Evolutionary conservation across 257 asterid species (phyloP).

Genomic region (Capsicum chinense): DNA sequence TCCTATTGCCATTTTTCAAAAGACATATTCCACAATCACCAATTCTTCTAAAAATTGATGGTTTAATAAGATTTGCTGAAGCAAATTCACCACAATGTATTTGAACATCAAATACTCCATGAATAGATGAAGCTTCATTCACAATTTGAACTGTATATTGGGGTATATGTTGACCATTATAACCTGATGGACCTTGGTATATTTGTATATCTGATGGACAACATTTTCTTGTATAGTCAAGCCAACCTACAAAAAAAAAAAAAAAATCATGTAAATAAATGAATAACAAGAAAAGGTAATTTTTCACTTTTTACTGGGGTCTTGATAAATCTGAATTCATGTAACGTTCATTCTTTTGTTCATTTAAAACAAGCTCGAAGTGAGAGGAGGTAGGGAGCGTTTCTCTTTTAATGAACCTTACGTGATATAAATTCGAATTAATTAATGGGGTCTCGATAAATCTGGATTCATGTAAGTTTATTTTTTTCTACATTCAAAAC

Average conservation of each 20-base stretch:
- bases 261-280: background rate
- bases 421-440: too few species aligned
- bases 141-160: constrained; percentile 60
- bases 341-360: too few species aligned
- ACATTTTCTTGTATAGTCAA: constrained; percentile 26
- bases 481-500: too few species aligned
- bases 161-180: constrained; percentile 55
- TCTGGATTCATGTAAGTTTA: too few species aligned
- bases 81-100: constrained; percentile 61
- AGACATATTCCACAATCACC: constrained; percentile 42
- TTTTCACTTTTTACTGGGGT: too few species aligned
- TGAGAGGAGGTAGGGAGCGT: too few species aligned
- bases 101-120: constrained; percentile 55
- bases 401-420: too few species aligned
- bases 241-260: constrained; percentile 32
- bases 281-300: background rate
- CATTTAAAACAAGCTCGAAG: too few species aligned
- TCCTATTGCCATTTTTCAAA: constrained; percentile 49
- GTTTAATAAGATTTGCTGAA: constrained; percentile 58
- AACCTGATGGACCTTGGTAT: constrained; percentile 70
- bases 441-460: too few species aligned
- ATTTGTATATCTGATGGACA: constrained; percentile 15
- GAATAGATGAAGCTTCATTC: constrained; percentile 49
- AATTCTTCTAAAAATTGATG: constrained; percentile 50
- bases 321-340: background rate